Evolutionary conservation across 169 alveolate genomes (phyloP).

Genomic region (Eimeria falciformis): DNA sequence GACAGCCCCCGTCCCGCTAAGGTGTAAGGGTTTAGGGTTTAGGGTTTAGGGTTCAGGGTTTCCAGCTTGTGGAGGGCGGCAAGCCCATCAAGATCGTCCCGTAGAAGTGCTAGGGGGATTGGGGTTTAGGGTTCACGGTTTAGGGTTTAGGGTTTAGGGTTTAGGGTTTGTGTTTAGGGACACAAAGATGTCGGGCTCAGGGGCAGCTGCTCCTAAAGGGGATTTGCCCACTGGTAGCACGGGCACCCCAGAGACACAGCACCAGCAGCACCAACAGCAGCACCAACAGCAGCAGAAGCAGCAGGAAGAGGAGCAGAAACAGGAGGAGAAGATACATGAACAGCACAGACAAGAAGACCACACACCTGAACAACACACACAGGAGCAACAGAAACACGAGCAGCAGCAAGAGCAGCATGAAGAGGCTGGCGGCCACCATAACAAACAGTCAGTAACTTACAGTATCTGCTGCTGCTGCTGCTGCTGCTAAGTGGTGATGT

Average conservation of each 20-base stretch:
- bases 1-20: neutral
- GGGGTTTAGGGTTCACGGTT: conserved; percentile 10
- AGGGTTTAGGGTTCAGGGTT: conserved; percentile 9
- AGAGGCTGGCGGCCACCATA: conserved; percentile 13
- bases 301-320: neutral
- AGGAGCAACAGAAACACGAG: conserved; percentile 11
- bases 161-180: conserved; percentile 30
- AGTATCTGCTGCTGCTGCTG: conserved; percentile 41
- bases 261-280: conserved; percentile 49
- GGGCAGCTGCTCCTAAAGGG: conserved; percentile 20
- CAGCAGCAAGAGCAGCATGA: conserved; percentile 44
- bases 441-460: neutral
- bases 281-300: neutral
- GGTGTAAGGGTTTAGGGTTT: conserved; percentile 28
- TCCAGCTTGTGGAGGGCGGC: too few relatives aligned
- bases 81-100: too few relatives aligned
- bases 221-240: conserved; percentile 50
- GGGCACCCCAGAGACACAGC: conserved; percentile 51
- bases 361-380: neutral
- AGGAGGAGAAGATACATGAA: conserved; percentile 20
- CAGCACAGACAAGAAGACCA: neutral
- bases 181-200: conserved; percentile 25
- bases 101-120: neutral
- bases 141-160: neutral
- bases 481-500: neutral